Conservation (phyloP, 169 alveolate species). For the Prorocentrum cordatum region DNA sequence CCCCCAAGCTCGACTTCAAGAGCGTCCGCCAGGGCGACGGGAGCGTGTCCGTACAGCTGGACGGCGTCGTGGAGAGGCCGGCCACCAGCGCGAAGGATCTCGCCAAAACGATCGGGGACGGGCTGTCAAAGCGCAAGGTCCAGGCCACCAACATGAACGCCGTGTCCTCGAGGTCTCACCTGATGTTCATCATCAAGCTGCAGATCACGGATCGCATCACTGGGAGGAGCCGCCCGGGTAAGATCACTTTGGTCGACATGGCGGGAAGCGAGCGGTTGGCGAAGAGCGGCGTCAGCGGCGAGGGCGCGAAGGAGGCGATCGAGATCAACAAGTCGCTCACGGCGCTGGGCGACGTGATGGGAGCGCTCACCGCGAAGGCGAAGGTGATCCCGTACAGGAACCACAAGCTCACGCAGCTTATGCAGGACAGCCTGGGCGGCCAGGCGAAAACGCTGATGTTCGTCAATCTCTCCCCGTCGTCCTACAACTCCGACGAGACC, state of each 20-base stretch:
- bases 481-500: neutral
- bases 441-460: neutral
- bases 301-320: neutral
- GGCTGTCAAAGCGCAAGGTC: too few relatives aligned
- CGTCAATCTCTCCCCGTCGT: neutral
- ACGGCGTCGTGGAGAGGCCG: neutral
- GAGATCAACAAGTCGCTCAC: neutral
- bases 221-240: neutral
- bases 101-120: neutral
- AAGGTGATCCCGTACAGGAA: neutral
- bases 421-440: neutral
- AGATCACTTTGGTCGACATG: neutral
- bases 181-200: neutral
- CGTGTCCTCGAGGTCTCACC: neutral
- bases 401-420: conserved; percentile 3
- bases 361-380: neutral
- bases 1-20: neutral
- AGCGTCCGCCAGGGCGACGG: neutral
- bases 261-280: conserved; percentile 7
- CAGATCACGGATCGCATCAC: neutral
- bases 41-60: too few relatives aligned
- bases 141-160: neutral
- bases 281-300: neutral
- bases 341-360: neutral
- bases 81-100: neutral